These are phyloP conservation scores for Colletotrichum sp. DNA, from an alignment of 2,329 filamentous ascomycete genomes.

Conservation along the genomic window DNA sequence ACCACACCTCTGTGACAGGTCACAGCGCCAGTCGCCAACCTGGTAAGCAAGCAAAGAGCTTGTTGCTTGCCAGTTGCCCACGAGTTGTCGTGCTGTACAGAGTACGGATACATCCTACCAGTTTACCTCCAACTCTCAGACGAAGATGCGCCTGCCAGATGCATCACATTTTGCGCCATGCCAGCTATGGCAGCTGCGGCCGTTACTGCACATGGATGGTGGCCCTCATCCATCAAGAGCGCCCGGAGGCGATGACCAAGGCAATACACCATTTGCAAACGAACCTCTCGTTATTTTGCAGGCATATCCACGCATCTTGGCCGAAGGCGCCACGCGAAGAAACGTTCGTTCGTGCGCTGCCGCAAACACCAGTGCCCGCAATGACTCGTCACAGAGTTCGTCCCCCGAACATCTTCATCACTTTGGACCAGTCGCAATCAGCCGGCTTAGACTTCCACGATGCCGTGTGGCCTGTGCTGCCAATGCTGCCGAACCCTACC, in stretches of 20 bases:
- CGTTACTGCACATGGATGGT: not conserved
- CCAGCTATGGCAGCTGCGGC: not conserved
- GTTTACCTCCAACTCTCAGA: not conserved
- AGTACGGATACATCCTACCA: not conserved
- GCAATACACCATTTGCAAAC: not conserved
- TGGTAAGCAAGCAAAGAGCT: not conserved
- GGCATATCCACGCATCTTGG: not conserved
- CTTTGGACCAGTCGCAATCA: constrained; percentile 16
- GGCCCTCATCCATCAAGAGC: not conserved
- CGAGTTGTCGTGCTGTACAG: not conserved
- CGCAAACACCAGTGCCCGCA: not conserved
- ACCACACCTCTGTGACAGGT: constrained; percentile 3
- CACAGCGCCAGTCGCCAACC: not conserved
- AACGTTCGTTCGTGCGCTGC: constrained; percentile 2
- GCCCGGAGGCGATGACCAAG: not conserved
- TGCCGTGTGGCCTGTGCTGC: constrained; percentile 12
- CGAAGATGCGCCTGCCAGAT: not conserved
- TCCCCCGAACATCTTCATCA: constrained; percentile 16
- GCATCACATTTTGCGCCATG: not conserved
- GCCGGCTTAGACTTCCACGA: constrained; percentile 10
- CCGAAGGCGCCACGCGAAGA: not conserved
- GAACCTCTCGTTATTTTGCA: not conserved
- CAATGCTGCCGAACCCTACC: not conserved
- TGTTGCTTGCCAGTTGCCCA: not conserved
- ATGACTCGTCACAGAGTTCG: constrained; percentile 17